phyloP scores from a whole-genome alignment of 169 alveolate genomes.

The Cystoisospora suis region DNA sequence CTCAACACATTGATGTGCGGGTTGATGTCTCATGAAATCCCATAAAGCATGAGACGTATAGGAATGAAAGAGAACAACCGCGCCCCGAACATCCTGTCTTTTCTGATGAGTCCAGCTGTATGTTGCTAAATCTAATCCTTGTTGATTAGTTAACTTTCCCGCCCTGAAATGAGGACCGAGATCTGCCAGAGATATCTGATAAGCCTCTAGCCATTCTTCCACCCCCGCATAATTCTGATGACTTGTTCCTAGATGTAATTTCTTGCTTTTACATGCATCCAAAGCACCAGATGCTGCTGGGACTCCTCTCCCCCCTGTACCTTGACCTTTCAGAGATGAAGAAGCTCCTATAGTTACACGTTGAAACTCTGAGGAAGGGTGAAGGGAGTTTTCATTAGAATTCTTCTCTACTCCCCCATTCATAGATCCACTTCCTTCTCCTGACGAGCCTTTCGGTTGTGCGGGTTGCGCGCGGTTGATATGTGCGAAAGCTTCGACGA shows the following conservation, averaged over 20 bases:
- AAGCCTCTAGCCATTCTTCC: neutral
- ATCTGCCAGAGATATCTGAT: neutral
- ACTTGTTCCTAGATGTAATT: neutral
- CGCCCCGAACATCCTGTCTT: neutral
- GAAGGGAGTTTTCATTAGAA: too few relatives aligned
- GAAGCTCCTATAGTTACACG: neutral
- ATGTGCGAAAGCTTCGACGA: neutral
- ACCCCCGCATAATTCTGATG: constrained; percentile 6
- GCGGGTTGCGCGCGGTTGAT: neutral
- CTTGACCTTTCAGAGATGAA: too few relatives aligned
- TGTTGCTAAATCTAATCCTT: constrained; percentile 27
- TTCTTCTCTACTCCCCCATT: too few relatives aligned
- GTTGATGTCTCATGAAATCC: constrained; percentile 59
- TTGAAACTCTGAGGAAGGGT: too few relatives aligned
- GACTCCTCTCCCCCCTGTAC: too few relatives aligned
- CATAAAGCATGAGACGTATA: constrained; percentile 53
- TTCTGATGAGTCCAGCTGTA: constrained; percentile 35
- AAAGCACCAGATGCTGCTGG: neutral
- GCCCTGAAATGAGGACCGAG: constrained; percentile 48
- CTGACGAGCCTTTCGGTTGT: too few relatives aligned
- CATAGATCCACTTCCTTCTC: too few relatives aligned
- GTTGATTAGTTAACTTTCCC: constrained; percentile 29
- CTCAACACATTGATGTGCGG: too few relatives aligned
- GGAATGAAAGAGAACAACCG: constrained; percentile 50
- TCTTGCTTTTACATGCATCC: neutral